A percentile compares a stretch with the other conserved stretches of the same genome.
These are phyloP conservation scores for Heliocybe sulcata DNA, from an alignment of 1,284 basidiomycete species.

Conservation along the genomic window DNA sequence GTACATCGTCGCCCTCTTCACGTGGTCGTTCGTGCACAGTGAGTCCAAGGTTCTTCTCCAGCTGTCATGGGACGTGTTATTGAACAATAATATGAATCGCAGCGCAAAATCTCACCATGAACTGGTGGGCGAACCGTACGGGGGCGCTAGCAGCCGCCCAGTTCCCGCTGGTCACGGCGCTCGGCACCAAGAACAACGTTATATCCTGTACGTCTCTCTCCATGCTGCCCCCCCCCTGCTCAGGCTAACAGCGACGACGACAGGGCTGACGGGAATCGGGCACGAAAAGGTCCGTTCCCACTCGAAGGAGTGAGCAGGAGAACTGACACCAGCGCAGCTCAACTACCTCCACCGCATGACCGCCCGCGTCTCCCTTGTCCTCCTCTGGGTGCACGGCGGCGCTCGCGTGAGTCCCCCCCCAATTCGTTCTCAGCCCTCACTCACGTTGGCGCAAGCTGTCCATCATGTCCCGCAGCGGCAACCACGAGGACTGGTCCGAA, in stretches of 20 bases:
- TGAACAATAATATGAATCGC: too few relatives aligned
- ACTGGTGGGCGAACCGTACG: constrained; percentile 1
- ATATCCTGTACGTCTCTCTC: not conserved
- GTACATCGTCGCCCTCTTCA: constrained; percentile 1
- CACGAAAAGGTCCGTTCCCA: not conserved
- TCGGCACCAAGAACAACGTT: constrained; percentile 1
- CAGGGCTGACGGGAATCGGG: not conserved
- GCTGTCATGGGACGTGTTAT: not conserved
- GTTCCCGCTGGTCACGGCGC: not conserved
- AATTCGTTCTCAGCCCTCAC: not conserved
- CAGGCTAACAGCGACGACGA: not conserved
- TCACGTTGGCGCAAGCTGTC: too few relatives aligned
- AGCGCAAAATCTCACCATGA: not conserved
- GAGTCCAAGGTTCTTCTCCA: not conserved
- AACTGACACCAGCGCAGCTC: constrained; percentile 22
- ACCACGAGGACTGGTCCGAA: not conserved
- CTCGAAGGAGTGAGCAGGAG: not conserved
- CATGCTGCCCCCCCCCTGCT: not conserved
- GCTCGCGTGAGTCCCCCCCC: constrained; percentile 27
- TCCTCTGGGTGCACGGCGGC: constrained; percentile 44
- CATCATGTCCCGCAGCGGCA: not conserved
- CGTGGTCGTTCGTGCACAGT: not conserved
- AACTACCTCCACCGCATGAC: constrained; percentile 46
- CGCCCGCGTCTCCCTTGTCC: constrained; percentile 37
- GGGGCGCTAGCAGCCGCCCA: not conserved